Conservation (phyloP, 805 yeast species). For the Candida anglica region DNA sequence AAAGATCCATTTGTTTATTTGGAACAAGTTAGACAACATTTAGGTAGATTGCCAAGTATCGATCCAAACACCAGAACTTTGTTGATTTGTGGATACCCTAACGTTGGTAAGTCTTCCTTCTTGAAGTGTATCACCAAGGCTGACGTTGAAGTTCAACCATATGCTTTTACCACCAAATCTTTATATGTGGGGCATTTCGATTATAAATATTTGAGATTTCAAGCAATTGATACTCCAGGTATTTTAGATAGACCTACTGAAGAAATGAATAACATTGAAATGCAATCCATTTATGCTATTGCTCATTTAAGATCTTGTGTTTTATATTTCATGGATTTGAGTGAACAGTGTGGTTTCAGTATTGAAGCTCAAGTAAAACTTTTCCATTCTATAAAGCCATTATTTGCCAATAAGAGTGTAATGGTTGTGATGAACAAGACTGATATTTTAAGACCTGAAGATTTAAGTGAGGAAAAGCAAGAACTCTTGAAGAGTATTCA, state of each 20-base stretch:
- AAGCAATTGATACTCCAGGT: constrained; percentile 99
- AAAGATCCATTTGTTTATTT: constrained; percentile 90
- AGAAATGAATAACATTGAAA: constrained; percentile 99
- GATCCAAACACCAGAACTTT: constrained; percentile 98
- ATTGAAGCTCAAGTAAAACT: constrained; percentile 96
- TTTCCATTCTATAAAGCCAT: constrained; percentile 94
- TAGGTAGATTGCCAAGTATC: constrained; percentile 96
- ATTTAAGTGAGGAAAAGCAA: constrained; percentile 73
- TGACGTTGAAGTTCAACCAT: constrained; percentile 98
- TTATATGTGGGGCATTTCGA: constrained; percentile 98
- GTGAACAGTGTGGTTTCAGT: constrained; percentile 98
- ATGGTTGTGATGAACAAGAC: constrained; percentile 94
- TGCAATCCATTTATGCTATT: constrained; percentile 98
- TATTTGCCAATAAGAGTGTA: constrained; percentile 95
- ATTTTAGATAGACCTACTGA: constrained; percentile 97
- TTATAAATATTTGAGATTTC: constrained; percentile 95
- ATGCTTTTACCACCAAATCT: constrained; percentile 98
- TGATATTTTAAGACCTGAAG: constrained; percentile 84
- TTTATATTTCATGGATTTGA: constrained; percentile 94
- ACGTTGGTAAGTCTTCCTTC: constrained; percentile 97
- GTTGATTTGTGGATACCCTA: constrained; percentile 97
- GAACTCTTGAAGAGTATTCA: constrained; percentile 63
- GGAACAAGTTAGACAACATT: constrained; percentile 98
- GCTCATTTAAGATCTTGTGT: constrained; percentile 98
- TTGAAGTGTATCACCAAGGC: constrained; percentile 92